Conservation (phyloP, 1,139 yeast species). For the Geotrichum histeridarum region DNA sequence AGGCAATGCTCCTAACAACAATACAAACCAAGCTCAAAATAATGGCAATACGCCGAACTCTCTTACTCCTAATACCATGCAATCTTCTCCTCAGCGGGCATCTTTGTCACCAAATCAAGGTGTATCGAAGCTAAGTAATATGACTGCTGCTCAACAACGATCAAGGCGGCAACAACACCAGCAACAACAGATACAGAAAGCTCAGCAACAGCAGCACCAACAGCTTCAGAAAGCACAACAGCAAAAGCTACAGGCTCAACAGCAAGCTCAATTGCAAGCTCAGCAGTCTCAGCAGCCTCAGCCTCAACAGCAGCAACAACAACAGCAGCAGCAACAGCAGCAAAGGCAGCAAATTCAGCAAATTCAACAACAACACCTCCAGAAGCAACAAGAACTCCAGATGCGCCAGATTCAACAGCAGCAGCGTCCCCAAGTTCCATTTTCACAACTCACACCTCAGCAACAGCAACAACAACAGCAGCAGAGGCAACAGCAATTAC, state of each 20-base stretch:
- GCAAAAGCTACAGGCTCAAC: not conserved
- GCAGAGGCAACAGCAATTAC: constrained; percentile 16
- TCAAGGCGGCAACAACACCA: constrained; percentile 7
- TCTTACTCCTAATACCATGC: not conserved
- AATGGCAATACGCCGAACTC: constrained; percentile 6
- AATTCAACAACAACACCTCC: constrained; percentile 10
- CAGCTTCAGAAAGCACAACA: not conserved
- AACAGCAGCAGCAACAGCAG: constrained; percentile 11
- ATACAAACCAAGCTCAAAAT: not conserved
- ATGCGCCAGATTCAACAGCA: constrained; percentile 7
- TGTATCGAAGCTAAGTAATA: not conserved
- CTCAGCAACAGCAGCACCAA: constrained; percentile 9
- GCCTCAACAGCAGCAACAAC: constrained; percentile 6
- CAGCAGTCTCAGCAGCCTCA: constrained; percentile 6
- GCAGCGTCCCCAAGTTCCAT: constrained; percentile 2
- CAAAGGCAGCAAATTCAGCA: constrained; percentile 9
- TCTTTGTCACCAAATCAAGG: constrained; percentile 7
- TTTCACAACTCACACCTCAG: constrained; percentile 9
- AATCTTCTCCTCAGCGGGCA: constrained; percentile 5
- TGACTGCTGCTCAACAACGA: constrained; percentile 1
- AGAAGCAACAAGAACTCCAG: constrained; percentile 19
- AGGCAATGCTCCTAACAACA: constrained; percentile 3
- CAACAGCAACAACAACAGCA: constrained; percentile 18
- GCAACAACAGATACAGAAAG: constrained; percentile 4
- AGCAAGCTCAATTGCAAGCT: constrained; percentile 4